A percentile compares a stretch with the other conserved stretches of the same genome.
Evolutionary conservation across 495 filamentous ascomycete genomes (phyloP).

Genomic region (Penicillium cosmopolitanum): DNA sequence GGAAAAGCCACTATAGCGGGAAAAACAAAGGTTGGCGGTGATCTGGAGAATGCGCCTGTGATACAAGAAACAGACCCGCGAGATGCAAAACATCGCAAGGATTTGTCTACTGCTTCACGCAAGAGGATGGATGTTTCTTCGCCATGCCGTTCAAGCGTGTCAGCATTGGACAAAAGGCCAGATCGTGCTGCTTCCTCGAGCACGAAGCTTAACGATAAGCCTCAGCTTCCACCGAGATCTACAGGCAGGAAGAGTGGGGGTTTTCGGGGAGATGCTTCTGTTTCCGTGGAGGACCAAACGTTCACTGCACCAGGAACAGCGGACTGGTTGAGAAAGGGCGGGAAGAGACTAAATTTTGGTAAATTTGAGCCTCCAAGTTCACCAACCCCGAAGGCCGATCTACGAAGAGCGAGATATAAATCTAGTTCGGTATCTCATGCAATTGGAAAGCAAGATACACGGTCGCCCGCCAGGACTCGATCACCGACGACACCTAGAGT

Average conservation of each 20-base stretch:
- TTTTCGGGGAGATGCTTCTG: slow-evolving; percentile 1
- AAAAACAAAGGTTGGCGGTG: not conserved
- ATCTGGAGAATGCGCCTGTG: slow-evolving; percentile 2
- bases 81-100: slow-evolving; percentile 9
- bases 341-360: slow-evolving; percentile 34
- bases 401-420: slow-evolving; percentile 24
- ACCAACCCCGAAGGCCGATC: slow-evolving; percentile 34
- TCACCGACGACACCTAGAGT: slow-evolving; percentile 5
- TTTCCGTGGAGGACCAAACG: slow-evolving; percentile 4
- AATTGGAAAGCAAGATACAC: slow-evolving; percentile 6
- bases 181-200: not conserved
- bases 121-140: not conserved
- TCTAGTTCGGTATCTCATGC: slow-evolving; percentile 8
- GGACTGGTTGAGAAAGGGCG: slow-evolving; percentile 48
- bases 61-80: slow-evolving; percentile 27
- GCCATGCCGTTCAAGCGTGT: not conserved
- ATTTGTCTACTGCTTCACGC: slow-evolving; percentile 8
- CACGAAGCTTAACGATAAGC: not conserved
- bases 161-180: not conserved
- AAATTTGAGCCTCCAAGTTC: slow-evolving; percentile 48
- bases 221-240: not conserved
- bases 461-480: slow-evolving; percentile 6
- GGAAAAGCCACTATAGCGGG: not conserved
- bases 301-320: slow-evolving; percentile 10
- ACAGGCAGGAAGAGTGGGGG: not conserved